These are phyloP conservation scores for Ceratobasidium sp. DNA, from an alignment of 1,284 basidiomycete species.

Conservation along the genomic window DNA sequence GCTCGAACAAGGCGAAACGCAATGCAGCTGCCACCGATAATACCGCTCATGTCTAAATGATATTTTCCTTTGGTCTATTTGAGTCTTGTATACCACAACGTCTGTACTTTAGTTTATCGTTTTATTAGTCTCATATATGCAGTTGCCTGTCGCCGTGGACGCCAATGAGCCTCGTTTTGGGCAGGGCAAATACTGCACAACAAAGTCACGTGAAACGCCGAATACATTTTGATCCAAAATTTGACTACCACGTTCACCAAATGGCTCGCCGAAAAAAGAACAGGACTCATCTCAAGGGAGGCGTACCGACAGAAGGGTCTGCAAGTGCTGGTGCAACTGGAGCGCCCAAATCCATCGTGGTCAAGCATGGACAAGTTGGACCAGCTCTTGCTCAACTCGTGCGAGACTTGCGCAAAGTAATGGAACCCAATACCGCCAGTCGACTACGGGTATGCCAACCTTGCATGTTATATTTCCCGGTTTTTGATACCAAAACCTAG, in stretches of 20 bases:
- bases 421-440: conserved; percentile 98
- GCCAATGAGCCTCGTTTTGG: not conserved
- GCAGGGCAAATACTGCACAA: not conserved
- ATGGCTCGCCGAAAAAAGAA: conserved; percentile 88
- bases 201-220: conserved; percentile 17
- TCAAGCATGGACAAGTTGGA: conserved; percentile 95
- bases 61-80: not conserved
- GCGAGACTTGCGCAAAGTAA: conserved; percentile 91
- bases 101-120: conserved; percentile 3
- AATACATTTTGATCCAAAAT: conserved; percentile 27
- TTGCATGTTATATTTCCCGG: conserved; percentile 6
- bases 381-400: conserved; percentile 89
- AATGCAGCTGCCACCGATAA: not conserved
- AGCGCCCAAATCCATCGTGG: conserved; percentile 80
- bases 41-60: conserved; percentile 27
- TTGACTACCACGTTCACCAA: conserved; percentile 14
- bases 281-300: conserved; percentile 84
- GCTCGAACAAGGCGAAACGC: conserved; percentile 31
- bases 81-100: not conserved
- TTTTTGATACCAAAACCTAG: conserved; percentile 20
- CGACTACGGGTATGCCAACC: conserved; percentile 75
- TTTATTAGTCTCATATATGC: not conserved
- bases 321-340: conserved; percentile 47
- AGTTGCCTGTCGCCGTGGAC: not conserved
- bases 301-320: conserved; percentile 55